Conservation (phyloP, 2,329 filamentous ascomycete genomes). For the Exophiala sp. region DNA sequence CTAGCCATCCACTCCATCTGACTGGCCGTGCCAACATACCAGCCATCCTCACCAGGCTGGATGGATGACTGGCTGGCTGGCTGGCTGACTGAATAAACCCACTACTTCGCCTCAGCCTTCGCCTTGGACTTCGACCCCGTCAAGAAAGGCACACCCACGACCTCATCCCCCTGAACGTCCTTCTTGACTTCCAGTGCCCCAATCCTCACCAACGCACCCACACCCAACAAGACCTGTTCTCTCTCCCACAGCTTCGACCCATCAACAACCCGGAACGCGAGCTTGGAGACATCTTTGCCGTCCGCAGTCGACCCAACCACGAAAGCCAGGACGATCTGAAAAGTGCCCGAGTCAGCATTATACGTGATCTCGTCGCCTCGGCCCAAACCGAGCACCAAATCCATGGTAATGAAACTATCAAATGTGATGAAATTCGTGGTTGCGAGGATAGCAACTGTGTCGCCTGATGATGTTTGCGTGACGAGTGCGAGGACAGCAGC, state of each 20-base stretch:
- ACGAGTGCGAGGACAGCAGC: slow-evolving; percentile 1
- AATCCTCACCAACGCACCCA: slow-evolving; percentile 12
- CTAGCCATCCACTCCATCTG: too few relatives aligned
- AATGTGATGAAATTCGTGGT: slow-evolving; percentile 14
- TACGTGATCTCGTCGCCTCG: slow-evolving; percentile 10
- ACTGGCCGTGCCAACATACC: too few relatives aligned
- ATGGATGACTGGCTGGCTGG: too few relatives aligned
- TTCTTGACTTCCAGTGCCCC: slow-evolving; percentile 4
- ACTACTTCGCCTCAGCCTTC: too few relatives aligned
- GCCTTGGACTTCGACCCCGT: slow-evolving; percentile 44
- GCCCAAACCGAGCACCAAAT: slow-evolving; percentile 16
- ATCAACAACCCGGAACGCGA: slow-evolving; percentile 19
- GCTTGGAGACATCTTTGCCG: slow-evolving; percentile 65
- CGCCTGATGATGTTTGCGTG: slow-evolving; percentile 3
- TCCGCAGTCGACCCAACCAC: slow-evolving; percentile 88
- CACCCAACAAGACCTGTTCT: slow-evolving; percentile 16
- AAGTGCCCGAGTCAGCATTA: slow-evolving; percentile 54
- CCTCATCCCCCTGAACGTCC: slow-evolving; percentile 1
- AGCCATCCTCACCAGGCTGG: too few relatives aligned
- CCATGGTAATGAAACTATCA: slow-evolving; percentile 20
- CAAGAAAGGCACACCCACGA: slow-evolving; percentile 11
- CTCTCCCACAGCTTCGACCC: slow-evolving; percentile 16
- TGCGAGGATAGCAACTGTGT: slow-evolving; percentile 14
- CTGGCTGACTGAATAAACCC: too few relatives aligned
- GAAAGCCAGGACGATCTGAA: slow-evolving; percentile 87